These are phyloP conservation scores for Ogataea methanolica DNA, from an alignment of 805 yeast species.

Conservation along the genomic window DNA sequence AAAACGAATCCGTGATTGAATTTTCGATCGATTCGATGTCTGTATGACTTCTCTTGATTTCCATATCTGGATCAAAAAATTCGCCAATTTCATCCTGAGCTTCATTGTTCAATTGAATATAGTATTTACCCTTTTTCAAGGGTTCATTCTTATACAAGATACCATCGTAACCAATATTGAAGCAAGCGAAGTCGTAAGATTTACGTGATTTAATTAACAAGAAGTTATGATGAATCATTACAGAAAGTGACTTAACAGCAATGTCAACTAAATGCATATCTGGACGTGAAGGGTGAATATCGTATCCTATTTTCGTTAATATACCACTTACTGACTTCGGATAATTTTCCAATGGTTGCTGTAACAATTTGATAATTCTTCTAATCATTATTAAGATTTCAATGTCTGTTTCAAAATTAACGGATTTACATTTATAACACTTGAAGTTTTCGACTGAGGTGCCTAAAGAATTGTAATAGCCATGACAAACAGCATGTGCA, in stretches of 20 bases:
- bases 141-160: slow-evolving; percentile 10
- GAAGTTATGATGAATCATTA: slow-evolving; percentile 15
- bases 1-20: slow-evolving; percentile 4
- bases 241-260: slow-evolving; percentile 15
- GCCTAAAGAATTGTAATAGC: background rate
- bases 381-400: slow-evolving; percentile 17
- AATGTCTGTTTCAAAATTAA: slow-evolving; percentile 7
- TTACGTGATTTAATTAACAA: slow-evolving; percentile 10
- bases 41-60: background rate
- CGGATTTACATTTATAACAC: slow-evolving; percentile 13
- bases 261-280: slow-evolving; percentile 1
- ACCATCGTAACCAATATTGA: slow-evolving; percentile 12
- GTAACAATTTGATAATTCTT: slow-evolving; percentile 12
- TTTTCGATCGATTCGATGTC: slow-evolving; percentile 9
- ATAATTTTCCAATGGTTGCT: background rate
- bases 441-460: slow-evolving; percentile 4
- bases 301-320: slow-evolving; percentile 5
- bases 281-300: background rate
- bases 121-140: slow-evolving; percentile 13
- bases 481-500: slow-evolving; percentile 21
- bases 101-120: slow-evolving; percentile 4
- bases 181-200: slow-evolving; percentile 6
- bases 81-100: slow-evolving; percentile 2
- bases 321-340: slow-evolving; percentile 3
- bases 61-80: slow-evolving; percentile 5